Evolutionary conservation across 2,329 filamentous ascomycete genomes (phyloP), one percentile per base, ranked within the genome.

Genomic region (Laburnicola sp.): DNA sequence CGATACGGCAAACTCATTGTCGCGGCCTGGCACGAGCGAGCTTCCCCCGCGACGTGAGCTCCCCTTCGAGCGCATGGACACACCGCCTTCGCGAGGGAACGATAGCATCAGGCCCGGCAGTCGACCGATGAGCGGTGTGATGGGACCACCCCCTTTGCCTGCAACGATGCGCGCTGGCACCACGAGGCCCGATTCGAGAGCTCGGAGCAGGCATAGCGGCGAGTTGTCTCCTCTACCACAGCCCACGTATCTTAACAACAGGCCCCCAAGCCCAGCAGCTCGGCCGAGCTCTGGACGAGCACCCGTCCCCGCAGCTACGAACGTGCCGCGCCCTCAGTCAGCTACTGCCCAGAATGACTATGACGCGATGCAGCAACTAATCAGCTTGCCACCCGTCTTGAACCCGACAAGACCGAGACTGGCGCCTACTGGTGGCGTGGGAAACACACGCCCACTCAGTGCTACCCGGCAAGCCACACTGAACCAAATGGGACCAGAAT

Each of bases 41-140:
- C 59, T 74, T 28, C 72, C 73, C 23, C 72, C 72, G 6, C 60
- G 68, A 43, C 66, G 73, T 41, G 73, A 75, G 53, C 64, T 75
- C 16, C 74, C 74, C 3, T 77, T 77, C 53, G 58, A 64, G 32
- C 65, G 70, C 6, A 58, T 66, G n/a, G 68, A 66, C 22, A 40
- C 60, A 7, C 54, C 63, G n/a, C 50, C 61, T 32, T 66, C 66
- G 42, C 56, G 62, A 31, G 58, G 60, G 11, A 66, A 53, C 28
- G 63, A 68, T 7, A 62, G 49, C 7, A 51, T 48, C 22, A 56
- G 59, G 2, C 51, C 59, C 35, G 38, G 45, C n/a, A 69, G 63
- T 57, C 59, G 62, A 11, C 62, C 62, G 3, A 61, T 60, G 2
- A 68, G 53, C 10, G 54, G 50, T 2, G 6, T 60, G 0, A 66